These are phyloP conservation scores for Physcomitrium patens DNA, from an alignment of 225 moss, liverwort and hornwort genomes.

Conservation along the genomic window DNA sequence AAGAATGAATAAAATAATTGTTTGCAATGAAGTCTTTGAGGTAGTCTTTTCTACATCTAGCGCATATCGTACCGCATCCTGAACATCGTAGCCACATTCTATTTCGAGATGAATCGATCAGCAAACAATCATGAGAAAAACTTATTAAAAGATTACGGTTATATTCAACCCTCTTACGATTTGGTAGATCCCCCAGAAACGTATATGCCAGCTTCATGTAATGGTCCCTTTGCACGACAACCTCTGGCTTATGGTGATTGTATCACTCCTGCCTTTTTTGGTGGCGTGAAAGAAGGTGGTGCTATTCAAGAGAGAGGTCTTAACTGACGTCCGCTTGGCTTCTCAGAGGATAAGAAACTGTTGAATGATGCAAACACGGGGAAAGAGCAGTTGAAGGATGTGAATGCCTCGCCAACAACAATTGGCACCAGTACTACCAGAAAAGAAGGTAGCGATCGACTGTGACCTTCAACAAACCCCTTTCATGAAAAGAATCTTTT, in stretches of 20 bases:
- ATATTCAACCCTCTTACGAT: too few species aligned
- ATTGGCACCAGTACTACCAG: neutral
- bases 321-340: neutral
- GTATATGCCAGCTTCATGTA: neutral
- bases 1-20: neutral
- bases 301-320: neutral
- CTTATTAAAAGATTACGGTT: too few species aligned
- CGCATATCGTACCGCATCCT: neutral
- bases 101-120: too few species aligned
- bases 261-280: neutral
- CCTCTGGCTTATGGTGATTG: neutral
- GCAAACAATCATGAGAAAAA: too few species aligned
- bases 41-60: too few species aligned
- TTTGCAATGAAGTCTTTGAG: neutral
- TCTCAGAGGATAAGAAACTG: slow-evolving; percentile 40
- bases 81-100: neutral
- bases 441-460: slow-evolving; percentile 32
- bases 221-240: neutral
- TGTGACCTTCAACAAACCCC: neutral
- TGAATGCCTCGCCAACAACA: slow-evolving; percentile 14
- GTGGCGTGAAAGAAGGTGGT: neutral
- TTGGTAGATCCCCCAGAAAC: too few species aligned
- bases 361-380: slow-evolving; percentile 17
- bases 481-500: neutral
- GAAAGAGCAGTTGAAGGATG: slow-evolving; percentile 12